Evolutionary conservation across 176 grass and related monocot genomes (phyloP).

Genomic region (Carex scoparia): DNA sequence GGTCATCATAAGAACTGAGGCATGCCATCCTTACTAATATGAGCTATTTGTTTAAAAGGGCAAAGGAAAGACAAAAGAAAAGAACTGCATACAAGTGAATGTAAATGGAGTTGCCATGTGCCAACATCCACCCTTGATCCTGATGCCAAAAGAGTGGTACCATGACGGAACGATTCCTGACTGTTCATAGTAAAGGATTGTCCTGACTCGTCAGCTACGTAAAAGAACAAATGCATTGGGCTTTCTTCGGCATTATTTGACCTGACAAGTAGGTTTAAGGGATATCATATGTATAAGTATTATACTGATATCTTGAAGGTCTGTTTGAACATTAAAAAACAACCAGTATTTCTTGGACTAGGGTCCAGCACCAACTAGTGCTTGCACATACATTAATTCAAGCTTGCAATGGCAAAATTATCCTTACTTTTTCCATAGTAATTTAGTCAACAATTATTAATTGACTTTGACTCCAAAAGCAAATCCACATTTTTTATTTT

Average conservation of each 20-base stretch:
- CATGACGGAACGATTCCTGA: slow-evolving; percentile 43
- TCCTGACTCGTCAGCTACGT: slow-evolving; percentile 74
- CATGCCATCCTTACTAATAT: not conserved
- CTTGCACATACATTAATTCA: too few relatives aligned
- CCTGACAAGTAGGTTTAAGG: slow-evolving; percentile 30
- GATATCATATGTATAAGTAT: not conserved
- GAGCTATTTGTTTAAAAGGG: not conserved
- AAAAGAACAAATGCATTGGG: slow-evolving; percentile 75
- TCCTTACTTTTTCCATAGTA: too few relatives aligned
- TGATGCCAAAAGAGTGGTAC: slow-evolving; percentile 76
- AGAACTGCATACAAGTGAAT: slow-evolving; percentile 53
- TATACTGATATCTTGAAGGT: too few relatives aligned
- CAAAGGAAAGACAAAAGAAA: not conserved
- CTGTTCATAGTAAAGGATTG: slow-evolving; percentile 52
- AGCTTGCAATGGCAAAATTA: too few relatives aligned
- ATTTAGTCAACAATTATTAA: too few relatives aligned
- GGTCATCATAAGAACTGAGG: not conserved
- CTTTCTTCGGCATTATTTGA: slow-evolving; percentile 53
- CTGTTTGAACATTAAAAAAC: too few relatives aligned
- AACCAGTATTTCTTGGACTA: too few relatives aligned
- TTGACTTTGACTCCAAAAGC: too few relatives aligned
- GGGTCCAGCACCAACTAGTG: too few relatives aligned
- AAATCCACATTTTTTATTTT: too few relatives aligned
- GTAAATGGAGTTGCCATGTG: slow-evolving; percentile 73
- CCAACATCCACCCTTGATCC: slow-evolving; percentile 61